Percentiles rank a stretch among this genome's conserved stretches.
phyloP scores from a whole-genome alignment of 2,329 filamentous ascomycete species.

The Fusarium sp. region DNA sequence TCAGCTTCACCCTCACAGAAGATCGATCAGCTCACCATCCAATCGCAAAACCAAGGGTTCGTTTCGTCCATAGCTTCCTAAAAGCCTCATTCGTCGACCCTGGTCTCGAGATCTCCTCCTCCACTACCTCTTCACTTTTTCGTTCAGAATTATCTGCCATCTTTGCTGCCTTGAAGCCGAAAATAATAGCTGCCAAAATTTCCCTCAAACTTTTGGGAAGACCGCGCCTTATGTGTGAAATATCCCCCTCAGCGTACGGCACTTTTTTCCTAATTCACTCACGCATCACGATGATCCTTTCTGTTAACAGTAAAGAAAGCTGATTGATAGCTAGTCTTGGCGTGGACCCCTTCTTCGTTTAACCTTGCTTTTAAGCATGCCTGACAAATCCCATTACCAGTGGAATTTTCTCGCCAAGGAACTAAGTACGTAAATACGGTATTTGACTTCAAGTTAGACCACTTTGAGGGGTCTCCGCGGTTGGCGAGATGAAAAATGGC shows the following conservation, averaged over 20 bases:
- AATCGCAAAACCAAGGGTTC: slow-evolving; percentile 13
- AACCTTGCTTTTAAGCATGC: slow-evolving; percentile 8
- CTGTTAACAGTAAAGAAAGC: slow-evolving; percentile 9
- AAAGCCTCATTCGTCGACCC: slow-evolving; percentile 26
- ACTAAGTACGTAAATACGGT: slow-evolving; percentile 13
- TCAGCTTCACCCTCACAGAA: neutral
- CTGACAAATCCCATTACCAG: neutral
- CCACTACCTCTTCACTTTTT: neutral
- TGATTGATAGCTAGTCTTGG: slow-evolving; percentile 37
- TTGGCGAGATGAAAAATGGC: slow-evolving; percentile 1
- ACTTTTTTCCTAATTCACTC: slow-evolving; percentile 22
- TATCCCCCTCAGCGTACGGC: neutral
- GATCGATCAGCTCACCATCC: neutral
- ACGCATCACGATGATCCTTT: slow-evolving; percentile 23
- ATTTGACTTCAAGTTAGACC: neutral
- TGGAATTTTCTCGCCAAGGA: slow-evolving; percentile 8
- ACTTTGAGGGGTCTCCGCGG: neutral
- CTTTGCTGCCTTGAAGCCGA: no score
- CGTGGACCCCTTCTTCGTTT: neutral
- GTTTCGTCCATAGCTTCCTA: slow-evolving; percentile 25
- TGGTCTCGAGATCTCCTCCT: neutral
- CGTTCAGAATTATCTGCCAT: neutral
- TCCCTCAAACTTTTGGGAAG: neutral
- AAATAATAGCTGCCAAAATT: neutral
- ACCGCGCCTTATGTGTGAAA: neutral